Evolutionary conservation across 352 stramenopile genomes (phyloP).

Genomic region (Aphanomyces astaci): DNA sequence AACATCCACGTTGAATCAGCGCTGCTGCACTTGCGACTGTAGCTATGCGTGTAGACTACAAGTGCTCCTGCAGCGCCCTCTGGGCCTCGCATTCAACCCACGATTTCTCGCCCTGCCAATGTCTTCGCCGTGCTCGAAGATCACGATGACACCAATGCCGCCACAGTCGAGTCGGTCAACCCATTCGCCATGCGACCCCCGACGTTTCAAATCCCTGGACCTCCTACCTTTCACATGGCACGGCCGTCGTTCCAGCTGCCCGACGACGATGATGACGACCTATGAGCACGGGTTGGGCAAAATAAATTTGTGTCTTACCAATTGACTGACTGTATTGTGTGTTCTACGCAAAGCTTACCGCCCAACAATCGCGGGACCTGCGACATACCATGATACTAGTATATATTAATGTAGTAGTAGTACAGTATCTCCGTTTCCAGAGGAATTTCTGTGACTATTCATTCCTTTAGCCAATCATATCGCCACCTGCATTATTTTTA

Average conservation of each 20-base stretch:
- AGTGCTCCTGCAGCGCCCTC: neutral
- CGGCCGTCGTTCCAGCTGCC: constrained; percentile 6
- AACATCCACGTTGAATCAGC: neutral
- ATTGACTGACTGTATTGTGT: too few species aligned
- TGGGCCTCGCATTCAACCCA: neutral
- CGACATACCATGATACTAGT: too few species aligned
- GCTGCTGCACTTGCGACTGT: neutral
- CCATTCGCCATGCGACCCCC: neutral
- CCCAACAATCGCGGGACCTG: too few species aligned
- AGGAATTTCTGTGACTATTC: too few species aligned
- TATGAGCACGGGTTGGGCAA: neutral
- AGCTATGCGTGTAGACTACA: neutral
- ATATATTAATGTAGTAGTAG: too few species aligned
- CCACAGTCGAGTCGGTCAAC: neutral
- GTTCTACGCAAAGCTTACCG: too few species aligned
- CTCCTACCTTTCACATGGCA: constrained; percentile 3
- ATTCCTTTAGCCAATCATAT: too few species aligned
- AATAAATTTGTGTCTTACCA: too few species aligned
- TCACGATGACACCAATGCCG: neutral
- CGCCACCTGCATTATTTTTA: too few species aligned
- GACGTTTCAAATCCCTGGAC: constrained; percentile 11
- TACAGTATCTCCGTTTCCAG: too few species aligned
- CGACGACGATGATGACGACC: constrained; percentile 1
- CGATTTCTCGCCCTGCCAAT: neutral
- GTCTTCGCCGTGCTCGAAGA: constrained; percentile 18